Evolutionary conservation across 2,329 filamentous ascomycete genomes (phyloP).

Genomic region (Aureobasidium sp.): DNA sequence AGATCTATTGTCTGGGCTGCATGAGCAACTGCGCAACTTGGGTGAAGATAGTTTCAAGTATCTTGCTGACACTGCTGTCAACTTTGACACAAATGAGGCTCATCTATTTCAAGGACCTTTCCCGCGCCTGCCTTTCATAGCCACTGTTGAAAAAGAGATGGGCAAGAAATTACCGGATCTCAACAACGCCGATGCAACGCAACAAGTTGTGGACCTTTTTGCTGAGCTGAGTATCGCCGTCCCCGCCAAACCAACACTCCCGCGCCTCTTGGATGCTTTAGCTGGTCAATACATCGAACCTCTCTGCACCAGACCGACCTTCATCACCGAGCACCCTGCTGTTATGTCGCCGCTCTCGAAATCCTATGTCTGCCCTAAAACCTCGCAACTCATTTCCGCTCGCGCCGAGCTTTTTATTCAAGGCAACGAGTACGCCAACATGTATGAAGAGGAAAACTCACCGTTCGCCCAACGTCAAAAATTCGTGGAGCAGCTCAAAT

Average conservation of each 20-base stretch:
- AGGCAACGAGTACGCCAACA: constrained; percentile 81
- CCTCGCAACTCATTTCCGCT: constrained; percentile 48
- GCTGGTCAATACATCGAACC: constrained; percentile 72
- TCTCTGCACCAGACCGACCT: constrained; percentile 63
- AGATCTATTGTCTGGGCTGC: constrained; percentile 56
- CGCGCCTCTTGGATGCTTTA: constrained; percentile 74
- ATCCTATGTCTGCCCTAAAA: constrained; percentile 62
- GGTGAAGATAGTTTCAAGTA: constrained; percentile 17
- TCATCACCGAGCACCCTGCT: constrained; percentile 83
- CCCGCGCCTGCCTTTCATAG: constrained; percentile 71
- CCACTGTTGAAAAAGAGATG: constrained; percentile 64
- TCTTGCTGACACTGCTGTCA: constrained; percentile 24
- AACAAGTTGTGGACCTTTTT: constrained; percentile 52
- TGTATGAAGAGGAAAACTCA: constrained; percentile 97
- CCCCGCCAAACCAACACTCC: constrained; percentile 50
- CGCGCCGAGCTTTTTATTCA: constrained; percentile 37
- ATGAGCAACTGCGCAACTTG: constrained; percentile 31
- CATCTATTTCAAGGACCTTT: constrained; percentile 49
- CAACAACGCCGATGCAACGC: constrained; percentile 45
- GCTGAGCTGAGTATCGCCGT: constrained; percentile 40
- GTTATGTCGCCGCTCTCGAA: constrained; percentile 89
- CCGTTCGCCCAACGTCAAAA: constrained; percentile 80
- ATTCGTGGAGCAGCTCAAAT: constrained; percentile 54
- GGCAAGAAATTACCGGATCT: constrained; percentile 50
- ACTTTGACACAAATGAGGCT: constrained; percentile 22